A percentile compares a stretch with the other conserved stretches of the same genome.
Evolutionary conservation across 1,139 yeast genomes (phyloP).

Genomic region (Pneumocystis murina): DNA sequence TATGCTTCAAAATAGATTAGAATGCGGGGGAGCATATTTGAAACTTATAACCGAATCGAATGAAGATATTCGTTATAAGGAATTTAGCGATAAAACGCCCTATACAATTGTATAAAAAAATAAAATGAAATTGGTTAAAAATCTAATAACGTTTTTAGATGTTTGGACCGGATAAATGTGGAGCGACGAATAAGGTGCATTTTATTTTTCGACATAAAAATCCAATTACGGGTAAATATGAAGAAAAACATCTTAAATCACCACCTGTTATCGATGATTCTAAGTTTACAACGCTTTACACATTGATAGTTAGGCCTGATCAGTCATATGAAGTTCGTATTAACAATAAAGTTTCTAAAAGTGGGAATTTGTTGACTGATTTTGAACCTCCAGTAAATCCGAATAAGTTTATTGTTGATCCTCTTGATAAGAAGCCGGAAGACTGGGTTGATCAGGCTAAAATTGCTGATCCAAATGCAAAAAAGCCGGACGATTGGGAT

Average conservation of each 20-base stretch:
- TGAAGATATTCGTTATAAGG: constrained; percentile 31
- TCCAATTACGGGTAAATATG: constrained; percentile 40
- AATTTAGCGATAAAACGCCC: constrained; percentile 48
- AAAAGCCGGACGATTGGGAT: constrained; percentile 74
- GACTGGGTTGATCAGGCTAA: constrained; percentile 62
- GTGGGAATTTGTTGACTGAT: constrained; percentile 49
- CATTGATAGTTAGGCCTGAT: constrained; percentile 49
- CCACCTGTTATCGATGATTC: constrained; percentile 54
- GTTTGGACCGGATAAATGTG: constrained; percentile 95
- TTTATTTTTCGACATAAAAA: constrained; percentile 50
- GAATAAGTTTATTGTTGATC: constrained; percentile 47
- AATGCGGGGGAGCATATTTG: constrained; percentile 81
- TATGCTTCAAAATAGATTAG: constrained; percentile 58
- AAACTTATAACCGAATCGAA: constrained; percentile 44
- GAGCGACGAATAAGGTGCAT: constrained; percentile 62
- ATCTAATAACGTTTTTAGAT: constrained; percentile 23
- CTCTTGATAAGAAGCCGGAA: constrained; percentile 48
- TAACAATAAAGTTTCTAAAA: constrained; percentile 57
- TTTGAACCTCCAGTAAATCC: constrained; percentile 54
- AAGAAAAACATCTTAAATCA: constrained; percentile 52
- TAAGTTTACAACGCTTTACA: constrained; percentile 49
- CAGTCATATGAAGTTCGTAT: constrained; percentile 65
- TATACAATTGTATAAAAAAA: constrained; percentile 36
- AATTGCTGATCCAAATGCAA: constrained; percentile 52
- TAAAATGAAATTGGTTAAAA: not conserved